Conservation (phyloP, 2,329 filamentous ascomycete genomes). For the Rasamsonia emersonii region DNA sequence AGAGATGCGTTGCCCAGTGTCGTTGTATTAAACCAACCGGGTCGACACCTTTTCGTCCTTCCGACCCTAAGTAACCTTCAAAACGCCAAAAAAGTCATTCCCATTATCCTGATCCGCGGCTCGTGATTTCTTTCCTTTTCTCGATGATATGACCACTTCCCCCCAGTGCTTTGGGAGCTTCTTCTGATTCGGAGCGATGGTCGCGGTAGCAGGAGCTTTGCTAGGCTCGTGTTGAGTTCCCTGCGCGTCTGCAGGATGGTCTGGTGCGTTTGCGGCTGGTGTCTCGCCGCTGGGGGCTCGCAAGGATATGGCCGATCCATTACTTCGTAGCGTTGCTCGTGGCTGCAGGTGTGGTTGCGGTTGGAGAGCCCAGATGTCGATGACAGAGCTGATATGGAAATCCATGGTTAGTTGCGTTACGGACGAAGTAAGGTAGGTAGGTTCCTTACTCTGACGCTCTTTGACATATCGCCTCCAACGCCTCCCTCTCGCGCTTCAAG, state of each 20-base stretch:
- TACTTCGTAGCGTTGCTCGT: conserved; percentile 25
- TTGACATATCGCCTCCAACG: conserved; percentile 39
- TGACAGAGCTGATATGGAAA: conserved; percentile 26
- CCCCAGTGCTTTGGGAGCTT: conserved; percentile 33
- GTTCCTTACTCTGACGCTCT: conserved; percentile 36
- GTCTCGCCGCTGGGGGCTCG: conserved; percentile 11
- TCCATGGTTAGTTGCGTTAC: background rate
- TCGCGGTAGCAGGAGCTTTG: conserved; percentile 7
- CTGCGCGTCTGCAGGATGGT: conserved; percentile 7
- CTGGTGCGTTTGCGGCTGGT: conserved; percentile 9
- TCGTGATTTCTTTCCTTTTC: conserved; percentile 21
- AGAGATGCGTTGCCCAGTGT: too few species aligned
- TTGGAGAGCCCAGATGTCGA: conserved; percentile 38
- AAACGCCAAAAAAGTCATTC: conserved; percentile 32
- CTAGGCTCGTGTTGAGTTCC: conserved; percentile 10
- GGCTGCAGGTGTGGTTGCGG: conserved; percentile 33
- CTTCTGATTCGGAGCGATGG: conserved; percentile 6
- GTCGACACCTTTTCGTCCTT: too few species aligned
- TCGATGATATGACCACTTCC: conserved; percentile 34
- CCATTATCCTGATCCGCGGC: conserved; percentile 13
- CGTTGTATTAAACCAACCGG: too few species aligned
- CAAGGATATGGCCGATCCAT: conserved; percentile 20
- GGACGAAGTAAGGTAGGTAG: background rate
- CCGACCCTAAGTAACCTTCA: conserved; percentile 26
- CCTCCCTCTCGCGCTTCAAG: conserved; percentile 36